These are phyloP conservation scores for Lasiodiplodia gonubiensis DNA, from an alignment of 2,329 filamentous ascomycete genomes.

Conservation along the genomic window DNA sequence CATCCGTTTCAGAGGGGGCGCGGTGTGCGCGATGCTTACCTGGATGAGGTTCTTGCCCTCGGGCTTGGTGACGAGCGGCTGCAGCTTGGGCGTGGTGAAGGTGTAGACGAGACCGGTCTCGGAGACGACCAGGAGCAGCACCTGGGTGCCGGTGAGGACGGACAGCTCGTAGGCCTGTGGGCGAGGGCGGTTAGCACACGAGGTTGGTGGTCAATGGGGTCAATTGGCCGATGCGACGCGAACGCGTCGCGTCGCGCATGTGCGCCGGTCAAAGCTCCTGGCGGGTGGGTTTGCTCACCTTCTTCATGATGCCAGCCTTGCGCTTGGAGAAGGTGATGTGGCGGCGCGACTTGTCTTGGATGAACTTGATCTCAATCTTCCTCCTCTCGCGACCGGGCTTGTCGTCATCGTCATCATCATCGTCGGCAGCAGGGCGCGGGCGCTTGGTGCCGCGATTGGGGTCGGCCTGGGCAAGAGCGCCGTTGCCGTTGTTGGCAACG, in stretches of 20 bases:
- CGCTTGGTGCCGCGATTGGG: conserved; percentile 90
- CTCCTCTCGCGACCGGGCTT: conserved; percentile 96
- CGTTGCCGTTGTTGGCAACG: conserved; percentile 71
- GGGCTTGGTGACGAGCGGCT: conserved; percentile 96
- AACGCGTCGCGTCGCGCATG: conserved; percentile 35
- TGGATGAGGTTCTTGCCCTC: conserved; percentile 99
- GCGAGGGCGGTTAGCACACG: conserved; percentile 36
- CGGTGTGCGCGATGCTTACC: conserved; percentile 61
- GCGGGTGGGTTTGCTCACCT: conserved; percentile 67
- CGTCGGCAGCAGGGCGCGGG: conserved; percentile 79
- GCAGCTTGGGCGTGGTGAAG: conserved; percentile 97
- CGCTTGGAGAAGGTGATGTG: conserved; percentile 99
- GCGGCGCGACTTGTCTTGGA: conserved; percentile 98
- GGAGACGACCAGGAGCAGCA: conserved; percentile 92
- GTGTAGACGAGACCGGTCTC: conserved; percentile 98
- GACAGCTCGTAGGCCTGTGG: conserved; percentile 94
- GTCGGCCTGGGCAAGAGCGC: conserved; percentile 56
- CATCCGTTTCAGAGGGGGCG: not conserved
- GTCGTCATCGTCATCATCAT: conserved; percentile 97
- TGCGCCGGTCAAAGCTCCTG: conserved; percentile 30
- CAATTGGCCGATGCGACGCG: conserved; percentile 39
- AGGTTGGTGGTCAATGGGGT: conserved; percentile 1
- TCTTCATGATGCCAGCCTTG: conserved; percentile 99
- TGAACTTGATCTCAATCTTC: conserved; percentile 99
- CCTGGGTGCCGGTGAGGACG: conserved; percentile 96